A percentile compares a stretch with the other conserved stretches of the same genome.
Evolutionary conservation across 371 early-diverging fungal species (phyloP).

Genomic region (Rhizopus delemar): DNA sequence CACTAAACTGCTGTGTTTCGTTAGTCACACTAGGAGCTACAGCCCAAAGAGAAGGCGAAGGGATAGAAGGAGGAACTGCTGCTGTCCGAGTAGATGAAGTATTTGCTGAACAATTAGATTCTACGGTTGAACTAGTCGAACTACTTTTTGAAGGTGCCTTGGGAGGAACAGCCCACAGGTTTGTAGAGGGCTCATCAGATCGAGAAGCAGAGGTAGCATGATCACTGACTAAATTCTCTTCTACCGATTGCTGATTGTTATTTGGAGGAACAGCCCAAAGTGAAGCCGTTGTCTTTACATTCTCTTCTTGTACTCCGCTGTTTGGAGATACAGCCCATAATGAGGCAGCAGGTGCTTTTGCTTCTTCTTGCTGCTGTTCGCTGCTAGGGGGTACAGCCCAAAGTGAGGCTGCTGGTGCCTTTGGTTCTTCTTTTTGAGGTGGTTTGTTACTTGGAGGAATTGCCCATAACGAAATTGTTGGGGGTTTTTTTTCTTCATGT

Average conservation of each 20-base stretch:
- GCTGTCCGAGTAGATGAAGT: no score
- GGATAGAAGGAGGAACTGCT: not conserved
- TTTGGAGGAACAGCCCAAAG: conserved; percentile 26
- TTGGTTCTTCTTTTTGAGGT: not conserved
- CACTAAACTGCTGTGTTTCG: conserved; percentile 14
- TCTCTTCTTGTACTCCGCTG: conserved; percentile 12
- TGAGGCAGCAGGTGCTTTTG: conserved; percentile 6
- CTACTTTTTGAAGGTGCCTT: not conserved
- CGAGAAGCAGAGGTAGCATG: conserved; percentile 15
- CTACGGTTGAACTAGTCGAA: not conserved
- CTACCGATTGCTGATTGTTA: not conserved
- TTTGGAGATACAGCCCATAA: conserved; percentile 17
- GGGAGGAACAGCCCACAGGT: conserved; percentile 36
- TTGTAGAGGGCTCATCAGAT: not conserved
- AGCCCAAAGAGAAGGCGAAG: conserved; percentile 28
- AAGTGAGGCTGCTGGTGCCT: conserved; percentile 7
- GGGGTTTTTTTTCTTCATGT: conserved; percentile 1
- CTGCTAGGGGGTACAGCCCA: conserved; percentile 15
- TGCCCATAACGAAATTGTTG: conserved; percentile 8
- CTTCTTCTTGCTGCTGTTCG: not conserved
- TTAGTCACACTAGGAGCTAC: conserved; percentile 10
- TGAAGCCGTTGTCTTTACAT: conserved; percentile 9
- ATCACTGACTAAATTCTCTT: conserved; percentile 2
- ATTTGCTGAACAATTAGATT: conserved; percentile 1
- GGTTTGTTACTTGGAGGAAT: not conserved